phyloP scores from a whole-genome alignment of 1,284 basidiomycete genomes.

The Neolentinus lepideus region DNA sequence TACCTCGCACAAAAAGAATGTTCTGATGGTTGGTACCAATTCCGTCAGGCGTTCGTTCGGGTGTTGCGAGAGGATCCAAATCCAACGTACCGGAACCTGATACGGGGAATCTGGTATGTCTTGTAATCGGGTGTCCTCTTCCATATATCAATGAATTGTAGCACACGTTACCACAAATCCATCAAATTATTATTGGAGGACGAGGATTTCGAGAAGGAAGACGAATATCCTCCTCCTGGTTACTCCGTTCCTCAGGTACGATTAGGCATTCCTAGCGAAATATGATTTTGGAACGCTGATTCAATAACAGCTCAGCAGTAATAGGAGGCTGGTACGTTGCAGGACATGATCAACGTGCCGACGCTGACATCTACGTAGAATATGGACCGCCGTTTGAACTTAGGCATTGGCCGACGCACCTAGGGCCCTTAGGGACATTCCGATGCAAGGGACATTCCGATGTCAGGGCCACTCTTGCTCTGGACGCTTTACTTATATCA shows the following conservation, averaged over 20 bases:
- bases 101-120: neutral
- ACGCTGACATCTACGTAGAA: neutral
- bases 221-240: neutral
- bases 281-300: neutral
- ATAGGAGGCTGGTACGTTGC: neutral
- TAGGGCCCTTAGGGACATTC: neutral
- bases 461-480: neutral
- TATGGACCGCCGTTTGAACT: neutral
- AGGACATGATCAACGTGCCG: neutral
- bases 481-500: no score
- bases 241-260: neutral
- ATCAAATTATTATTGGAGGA: neutral
- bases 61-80: neutral
- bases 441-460: neutral
- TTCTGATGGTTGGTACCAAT: no score
- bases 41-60: neutral
- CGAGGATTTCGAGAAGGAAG: neutral
- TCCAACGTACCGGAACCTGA: neutral
- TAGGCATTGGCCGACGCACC: neutral
- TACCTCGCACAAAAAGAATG: neutral
- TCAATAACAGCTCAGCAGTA: neutral
- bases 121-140: no score
- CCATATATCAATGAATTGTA: neutral
- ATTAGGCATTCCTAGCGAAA: neutral
- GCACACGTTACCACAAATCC: neutral